A percentile compares a stretch with the other conserved stretches of the same genome.
phyloP scores from a whole-genome alignment of 2,329 filamentous ascomycete species.

The Fusarium compactum region DNA sequence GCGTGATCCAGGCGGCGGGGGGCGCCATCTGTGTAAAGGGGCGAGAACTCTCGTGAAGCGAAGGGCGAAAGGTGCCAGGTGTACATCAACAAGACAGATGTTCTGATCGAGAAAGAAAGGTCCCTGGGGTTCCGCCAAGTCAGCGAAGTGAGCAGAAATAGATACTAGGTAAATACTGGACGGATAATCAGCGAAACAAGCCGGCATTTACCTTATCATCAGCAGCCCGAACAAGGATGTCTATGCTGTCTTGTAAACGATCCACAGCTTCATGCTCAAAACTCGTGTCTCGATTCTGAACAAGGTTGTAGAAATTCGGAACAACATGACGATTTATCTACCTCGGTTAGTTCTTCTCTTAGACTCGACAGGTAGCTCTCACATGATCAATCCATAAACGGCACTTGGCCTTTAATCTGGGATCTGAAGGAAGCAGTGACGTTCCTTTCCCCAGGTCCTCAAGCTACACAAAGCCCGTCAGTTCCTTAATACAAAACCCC shows the following conservation, averaged over 20 bases:
- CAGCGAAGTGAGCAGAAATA: not conserved
- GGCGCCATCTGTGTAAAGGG: constrained; percentile 74
- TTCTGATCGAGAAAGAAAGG: constrained; percentile 74
- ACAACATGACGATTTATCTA: constrained; percentile 82
- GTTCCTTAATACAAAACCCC: not conserved
- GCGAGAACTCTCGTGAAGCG: constrained; percentile 74
- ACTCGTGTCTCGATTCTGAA: constrained; percentile 71
- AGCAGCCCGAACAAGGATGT: constrained; percentile 61
- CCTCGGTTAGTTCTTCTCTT: not conserved
- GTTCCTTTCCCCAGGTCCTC: constrained; percentile 76
- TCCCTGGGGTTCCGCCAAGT: constrained; percentile 55
- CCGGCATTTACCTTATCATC: constrained; percentile 54
- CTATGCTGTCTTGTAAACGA: constrained; percentile 74
- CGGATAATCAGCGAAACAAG: constrained; percentile 1
- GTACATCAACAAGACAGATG: constrained; percentile 76
- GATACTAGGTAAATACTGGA: not conserved
- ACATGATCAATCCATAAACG: constrained; percentile 86
- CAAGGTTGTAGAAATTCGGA: constrained; percentile 79
- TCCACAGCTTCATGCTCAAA: constrained; percentile 70
- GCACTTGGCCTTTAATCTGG: constrained; percentile 77
- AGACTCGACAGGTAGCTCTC: constrained; percentile 23
- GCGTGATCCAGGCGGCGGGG: constrained; percentile 70
- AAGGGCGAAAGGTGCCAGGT: constrained; percentile 80
- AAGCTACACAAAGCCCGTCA: constrained; percentile 57
- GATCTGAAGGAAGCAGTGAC: constrained; percentile 72